phyloP scores from a whole-genome alignment of 2,329 filamentous ascomycete genomes.

The Paraconiothyrium brasiliense region DNA sequence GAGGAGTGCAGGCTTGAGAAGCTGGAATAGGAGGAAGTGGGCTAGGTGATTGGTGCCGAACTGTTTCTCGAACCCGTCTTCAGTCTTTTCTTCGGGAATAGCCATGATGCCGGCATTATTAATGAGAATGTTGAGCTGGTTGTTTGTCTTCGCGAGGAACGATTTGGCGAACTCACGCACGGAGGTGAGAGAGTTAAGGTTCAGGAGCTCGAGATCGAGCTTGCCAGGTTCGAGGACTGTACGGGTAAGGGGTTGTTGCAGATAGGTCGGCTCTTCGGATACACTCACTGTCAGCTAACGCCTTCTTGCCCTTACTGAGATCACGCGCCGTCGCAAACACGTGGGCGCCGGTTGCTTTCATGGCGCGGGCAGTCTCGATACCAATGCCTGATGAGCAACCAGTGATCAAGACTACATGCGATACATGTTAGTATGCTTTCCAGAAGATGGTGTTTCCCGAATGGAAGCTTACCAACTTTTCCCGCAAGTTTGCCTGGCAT shows the following conservation, averaged over 20 bases:
- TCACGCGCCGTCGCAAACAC: conserved; percentile 57
- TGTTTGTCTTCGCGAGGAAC: conserved; percentile 24
- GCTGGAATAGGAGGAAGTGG: conserved; percentile 55
- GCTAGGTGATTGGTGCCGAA: conserved; percentile 59
- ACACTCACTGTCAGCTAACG: conserved; percentile 14
- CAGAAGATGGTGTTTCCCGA: not conserved
- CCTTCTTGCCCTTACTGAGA: conserved; percentile 32
- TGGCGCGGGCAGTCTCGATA: conserved; percentile 46
- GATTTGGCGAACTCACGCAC: conserved; percentile 27
- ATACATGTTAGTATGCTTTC: not conserved
- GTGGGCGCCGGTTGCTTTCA: conserved; percentile 57
- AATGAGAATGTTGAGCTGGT: conserved; percentile 34
- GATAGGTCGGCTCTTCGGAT: not conserved
- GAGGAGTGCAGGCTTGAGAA: conserved; percentile 53
- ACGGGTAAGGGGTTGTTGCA: not conserved
- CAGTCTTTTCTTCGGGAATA: conserved; percentile 30
- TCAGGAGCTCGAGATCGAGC: conserved; percentile 27
- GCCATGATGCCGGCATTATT: conserved; percentile 48
- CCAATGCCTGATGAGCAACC: conserved; percentile 39
- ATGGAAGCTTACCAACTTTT: conserved; percentile 24
- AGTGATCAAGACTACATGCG: conserved; percentile 30
- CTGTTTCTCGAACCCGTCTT: conserved; percentile 48
- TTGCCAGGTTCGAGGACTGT: conserved; percentile 24
- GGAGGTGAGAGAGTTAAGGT: conserved; percentile 26
- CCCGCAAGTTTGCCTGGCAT: conserved; percentile 38